These are phyloP conservation scores for Rhodotorula sp. DNA, from an alignment of 1,284 basidiomycete genomes.

Conservation along the genomic window DNA sequence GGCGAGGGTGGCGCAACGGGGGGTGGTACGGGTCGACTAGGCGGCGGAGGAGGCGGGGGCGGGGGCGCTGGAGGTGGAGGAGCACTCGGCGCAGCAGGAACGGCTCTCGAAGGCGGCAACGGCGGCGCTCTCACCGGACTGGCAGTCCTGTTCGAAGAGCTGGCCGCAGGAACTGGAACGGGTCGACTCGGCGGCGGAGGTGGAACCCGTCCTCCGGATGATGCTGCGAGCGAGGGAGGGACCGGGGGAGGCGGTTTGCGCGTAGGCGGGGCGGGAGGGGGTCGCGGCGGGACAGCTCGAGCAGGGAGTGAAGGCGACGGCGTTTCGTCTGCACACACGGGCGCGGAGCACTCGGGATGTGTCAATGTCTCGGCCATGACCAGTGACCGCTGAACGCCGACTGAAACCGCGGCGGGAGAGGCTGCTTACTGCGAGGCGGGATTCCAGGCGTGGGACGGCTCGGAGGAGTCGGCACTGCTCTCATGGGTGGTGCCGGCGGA, in stretches of 20 bases:
- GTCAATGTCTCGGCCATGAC: no score
- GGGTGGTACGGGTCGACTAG: not conserved
- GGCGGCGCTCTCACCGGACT: not conserved
- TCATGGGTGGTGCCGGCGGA: not conserved
- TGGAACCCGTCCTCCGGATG: no score
- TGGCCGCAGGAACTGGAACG: slow-evolving; percentile 2
- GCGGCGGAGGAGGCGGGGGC: not conserved
- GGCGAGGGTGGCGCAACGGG: not conserved
- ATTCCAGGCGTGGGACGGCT: not conserved
- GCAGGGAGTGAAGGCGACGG: not conserved
- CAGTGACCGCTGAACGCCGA: not conserved
- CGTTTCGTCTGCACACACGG: not conserved
- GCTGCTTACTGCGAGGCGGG: not conserved
- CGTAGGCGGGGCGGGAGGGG: not conserved
- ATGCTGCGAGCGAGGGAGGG: not conserved
- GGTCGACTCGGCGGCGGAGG: not conserved
- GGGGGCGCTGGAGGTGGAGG: slow-evolving; percentile 2
- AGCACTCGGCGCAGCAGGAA: not conserved
- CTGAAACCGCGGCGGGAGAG: not conserved
- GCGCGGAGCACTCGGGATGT: no score
- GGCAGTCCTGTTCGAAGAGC: not conserved
- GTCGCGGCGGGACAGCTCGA: not conserved
- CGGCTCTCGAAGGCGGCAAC: not conserved
- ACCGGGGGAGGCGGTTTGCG: slow-evolving; percentile 6
- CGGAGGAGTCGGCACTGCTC: slow-evolving; percentile 1